These are phyloP conservation scores for Coniella vitis DNA, from an alignment of 2,329 filamentous ascomycete species.

Conservation along the genomic window DNA sequence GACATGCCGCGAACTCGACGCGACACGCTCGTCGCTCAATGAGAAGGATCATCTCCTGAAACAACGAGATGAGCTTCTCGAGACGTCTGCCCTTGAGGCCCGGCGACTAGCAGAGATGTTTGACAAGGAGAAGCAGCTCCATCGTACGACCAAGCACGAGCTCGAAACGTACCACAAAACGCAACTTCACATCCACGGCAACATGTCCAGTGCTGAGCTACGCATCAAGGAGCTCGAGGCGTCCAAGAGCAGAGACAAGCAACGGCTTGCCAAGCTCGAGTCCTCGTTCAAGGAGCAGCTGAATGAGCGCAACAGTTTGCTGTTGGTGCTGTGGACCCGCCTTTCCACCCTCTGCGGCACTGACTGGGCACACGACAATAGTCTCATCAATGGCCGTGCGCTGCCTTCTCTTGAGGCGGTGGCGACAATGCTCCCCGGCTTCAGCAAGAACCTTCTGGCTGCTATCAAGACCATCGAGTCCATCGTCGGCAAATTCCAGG, in stretches of 20 bases:
- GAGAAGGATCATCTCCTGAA: slow-evolving; percentile 89
- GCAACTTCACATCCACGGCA: slow-evolving; percentile 79
- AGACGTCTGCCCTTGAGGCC: slow-evolving; percentile 80
- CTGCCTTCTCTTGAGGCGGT: slow-evolving; percentile 81
- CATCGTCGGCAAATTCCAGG: slow-evolving; percentile 70
- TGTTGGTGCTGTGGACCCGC: slow-evolving; percentile 85
- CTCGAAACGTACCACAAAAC: slow-evolving; percentile 86
- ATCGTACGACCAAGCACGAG: slow-evolving; percentile 78
- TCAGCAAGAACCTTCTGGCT: slow-evolving; percentile 80
- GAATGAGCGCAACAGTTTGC: slow-evolving; percentile 78
- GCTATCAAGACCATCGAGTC: slow-evolving; percentile 83
- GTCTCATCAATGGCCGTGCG: slow-evolving; percentile 77
- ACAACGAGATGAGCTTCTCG: slow-evolving; percentile 80
- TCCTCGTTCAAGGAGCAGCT: slow-evolving; percentile 79
- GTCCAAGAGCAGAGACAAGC: slow-evolving; percentile 69
- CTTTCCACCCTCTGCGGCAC: slow-evolving; percentile 79
- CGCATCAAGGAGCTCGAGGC: slow-evolving; percentile 81
- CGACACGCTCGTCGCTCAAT: slow-evolving; percentile 66
- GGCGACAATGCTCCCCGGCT: slow-evolving; percentile 75
- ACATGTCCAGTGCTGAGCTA: slow-evolving; percentile 76
- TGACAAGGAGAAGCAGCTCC: slow-evolving; percentile 80
- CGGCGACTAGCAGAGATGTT: slow-evolving; percentile 80
- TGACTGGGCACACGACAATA: slow-evolving; percentile 88
- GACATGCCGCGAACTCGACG: slow-evolving; percentile 75
- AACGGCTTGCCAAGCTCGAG: slow-evolving; percentile 69